Conservation (phyloP, 805 yeast genomes). For the Millerago galiae region DNA sequence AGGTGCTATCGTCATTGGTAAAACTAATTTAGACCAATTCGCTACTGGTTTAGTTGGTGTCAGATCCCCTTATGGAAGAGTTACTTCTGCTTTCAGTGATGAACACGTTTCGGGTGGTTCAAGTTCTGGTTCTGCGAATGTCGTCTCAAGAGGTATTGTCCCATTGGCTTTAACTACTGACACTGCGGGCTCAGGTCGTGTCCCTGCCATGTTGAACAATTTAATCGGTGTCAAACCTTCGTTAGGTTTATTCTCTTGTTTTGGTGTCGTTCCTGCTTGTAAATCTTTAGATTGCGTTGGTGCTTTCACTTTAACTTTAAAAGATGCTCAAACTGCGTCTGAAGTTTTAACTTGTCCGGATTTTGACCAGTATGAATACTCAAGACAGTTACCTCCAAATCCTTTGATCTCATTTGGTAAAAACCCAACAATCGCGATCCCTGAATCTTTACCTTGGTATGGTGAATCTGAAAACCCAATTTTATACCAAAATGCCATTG, state of each 20-base stretch:
- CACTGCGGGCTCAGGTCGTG: slow-evolving; percentile 97
- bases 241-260: slow-evolving; percentile 76
- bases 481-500: slow-evolving; percentile 58
- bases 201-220: slow-evolving; percentile 93
- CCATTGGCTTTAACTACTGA: slow-evolving; percentile 92
- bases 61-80: slow-evolving; percentile 90
- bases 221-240: slow-evolving; percentile 91
- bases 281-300: slow-evolving; percentile 91
- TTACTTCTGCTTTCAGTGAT: slow-evolving; percentile 70
- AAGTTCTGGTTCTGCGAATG: slow-evolving; percentile 91
- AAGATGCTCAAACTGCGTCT: slow-evolving; percentile 79
- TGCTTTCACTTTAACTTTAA: slow-evolving; percentile 66
- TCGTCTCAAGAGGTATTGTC: slow-evolving; percentile 83
- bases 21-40: slow-evolving; percentile 93
- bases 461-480: slow-evolving; percentile 75
- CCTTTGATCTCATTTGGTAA: slow-evolving; percentile 55
- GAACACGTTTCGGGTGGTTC: slow-evolving; percentile 92
- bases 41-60: slow-evolving; percentile 97
- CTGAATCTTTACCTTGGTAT: slow-evolving; percentile 67
- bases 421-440: slow-evolving; percentile 69
- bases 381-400: slow-evolving; percentile 65
- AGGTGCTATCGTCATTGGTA: slow-evolving; percentile 91
- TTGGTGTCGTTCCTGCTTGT: slow-evolving; percentile 97
- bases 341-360: slow-evolving; percentile 69
- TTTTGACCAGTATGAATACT: slow-evolving; percentile 63